Evolutionary conservation across 306 rosid genomes (phyloP).

Genomic region (Abrus precatorius): DNA sequence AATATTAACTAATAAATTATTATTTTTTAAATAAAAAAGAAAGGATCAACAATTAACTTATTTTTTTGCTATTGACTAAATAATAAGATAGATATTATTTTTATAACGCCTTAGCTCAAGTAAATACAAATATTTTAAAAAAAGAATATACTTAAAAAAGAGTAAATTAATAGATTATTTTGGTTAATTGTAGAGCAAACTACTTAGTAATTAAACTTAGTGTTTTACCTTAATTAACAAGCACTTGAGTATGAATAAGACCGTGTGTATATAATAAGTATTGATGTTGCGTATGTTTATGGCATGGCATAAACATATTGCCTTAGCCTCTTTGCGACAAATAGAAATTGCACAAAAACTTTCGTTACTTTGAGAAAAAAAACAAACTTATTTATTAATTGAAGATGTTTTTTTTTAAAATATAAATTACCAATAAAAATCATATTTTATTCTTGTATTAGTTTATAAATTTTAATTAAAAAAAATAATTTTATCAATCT

Average conservation of each 20-base stretch:
- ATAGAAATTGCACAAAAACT: not conserved
- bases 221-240: not conserved
- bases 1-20: no score
- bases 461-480: no score
- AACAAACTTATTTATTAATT: not conserved
- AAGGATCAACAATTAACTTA: no score
- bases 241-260: not conserved
- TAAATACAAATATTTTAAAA: no score
- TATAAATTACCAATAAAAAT: no score
- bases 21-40: no score
- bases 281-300: not conserved
- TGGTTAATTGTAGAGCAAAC: not conserved
- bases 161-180: not conserved
- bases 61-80: no score
- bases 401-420: no score
- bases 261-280: not conserved
- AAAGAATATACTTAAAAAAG: no score
- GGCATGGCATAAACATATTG: not conserved
- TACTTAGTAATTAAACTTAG: not conserved
- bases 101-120: no score
- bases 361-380: not conserved
- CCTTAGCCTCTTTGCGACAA: not conserved
- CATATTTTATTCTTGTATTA: no score
- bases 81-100: constrained; percentile 45
- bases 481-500: no score